phyloP scores from a whole-genome alignment of 495 filamentous ascomycete genomes.

The Cenococcum geophilum region DNA sequence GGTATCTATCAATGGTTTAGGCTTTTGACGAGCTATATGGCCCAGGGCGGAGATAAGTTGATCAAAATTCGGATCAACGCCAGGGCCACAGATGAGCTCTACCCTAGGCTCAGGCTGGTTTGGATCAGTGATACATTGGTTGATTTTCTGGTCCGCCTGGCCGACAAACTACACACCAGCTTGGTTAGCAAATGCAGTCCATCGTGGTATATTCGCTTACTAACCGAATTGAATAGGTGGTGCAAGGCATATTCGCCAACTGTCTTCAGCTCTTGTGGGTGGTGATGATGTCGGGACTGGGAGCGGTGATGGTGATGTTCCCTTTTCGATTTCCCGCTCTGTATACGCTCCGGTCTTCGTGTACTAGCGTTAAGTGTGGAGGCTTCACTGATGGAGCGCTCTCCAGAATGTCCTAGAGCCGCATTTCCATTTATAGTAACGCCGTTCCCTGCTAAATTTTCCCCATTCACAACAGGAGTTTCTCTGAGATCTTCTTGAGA shows the following conservation, averaged over 20 bases:
- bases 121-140: constrained; percentile 67
- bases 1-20: constrained; percentile 90
- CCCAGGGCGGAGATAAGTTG: constrained; percentile 89
- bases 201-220: constrained; percentile 27
- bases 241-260: constrained; percentile 96
- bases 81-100: constrained; percentile 82
- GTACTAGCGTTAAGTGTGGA: neutral
- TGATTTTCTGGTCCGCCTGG: constrained; percentile 89
- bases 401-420: neutral
- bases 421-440: constrained; percentile 5
- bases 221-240: constrained; percentile 85
- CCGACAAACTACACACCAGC: constrained; percentile 55
- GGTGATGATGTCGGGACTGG: constrained; percentile 65
- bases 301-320: constrained; percentile 74
- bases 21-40: constrained; percentile 87
- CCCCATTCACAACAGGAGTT: constrained; percentile 21
- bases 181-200: constrained; percentile 18
- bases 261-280: constrained; percentile 71
- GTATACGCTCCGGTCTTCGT: constrained; percentile 53
- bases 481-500: constrained; percentile 30
- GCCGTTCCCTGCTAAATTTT: neutral
- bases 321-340: constrained; percentile 56
- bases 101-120: constrained; percentile 73
- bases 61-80: constrained; percentile 85
- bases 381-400: constrained; percentile 5